Evolutionary conservation across 202 grass and related monocot genomes (phyloP).

Genomic region (Tripidium arundinaceum): DNA sequence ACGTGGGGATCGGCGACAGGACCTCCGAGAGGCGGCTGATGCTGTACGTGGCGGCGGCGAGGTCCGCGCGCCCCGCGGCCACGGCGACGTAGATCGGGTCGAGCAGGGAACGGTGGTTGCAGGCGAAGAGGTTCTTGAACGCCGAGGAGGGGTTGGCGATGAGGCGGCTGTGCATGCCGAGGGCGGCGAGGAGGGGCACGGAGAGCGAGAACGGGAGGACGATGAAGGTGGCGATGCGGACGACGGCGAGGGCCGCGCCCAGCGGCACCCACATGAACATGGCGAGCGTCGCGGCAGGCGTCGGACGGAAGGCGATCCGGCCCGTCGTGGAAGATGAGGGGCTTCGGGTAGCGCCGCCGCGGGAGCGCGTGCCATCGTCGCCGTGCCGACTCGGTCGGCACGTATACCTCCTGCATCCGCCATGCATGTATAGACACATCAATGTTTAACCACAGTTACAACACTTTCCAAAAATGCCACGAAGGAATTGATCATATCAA

Average conservation of each 20-base stretch:
- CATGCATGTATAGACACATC: too few relatives aligned
- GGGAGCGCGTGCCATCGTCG: slow-evolving; percentile 45
- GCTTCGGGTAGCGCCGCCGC: slow-evolving; percentile 46
- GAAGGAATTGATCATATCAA: too few relatives aligned
- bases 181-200: slow-evolving; percentile 44
- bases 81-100: slow-evolving; percentile 64
- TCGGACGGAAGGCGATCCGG: slow-evolving; percentile 66
- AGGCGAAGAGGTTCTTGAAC: slow-evolving; percentile 38
- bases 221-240: slow-evolving; percentile 38
- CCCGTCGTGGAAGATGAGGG: slow-evolving; percentile 89
- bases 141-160: slow-evolving; percentile 1
- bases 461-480: background rate
- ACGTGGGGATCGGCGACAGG: slow-evolving; percentile 68
- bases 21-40: slow-evolving; percentile 72
- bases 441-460: background rate
- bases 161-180: slow-evolving; percentile 54
- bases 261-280: slow-evolving; percentile 81
- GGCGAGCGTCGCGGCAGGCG: slow-evolving; percentile 41
- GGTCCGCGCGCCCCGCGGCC: slow-evolving; percentile 21
- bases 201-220: slow-evolving; percentile 54
- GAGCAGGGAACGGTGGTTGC: slow-evolving; percentile 85
- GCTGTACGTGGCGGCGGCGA: slow-evolving; percentile 62
- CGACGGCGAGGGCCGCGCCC: slow-evolving; percentile 29
- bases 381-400: slow-evolving; percentile 42
- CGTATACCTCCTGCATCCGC: slow-evolving; percentile 52